Conservation (phyloP, 495 filamentous ascomycete genomes). For the Jackrogersella minutella region DNA sequence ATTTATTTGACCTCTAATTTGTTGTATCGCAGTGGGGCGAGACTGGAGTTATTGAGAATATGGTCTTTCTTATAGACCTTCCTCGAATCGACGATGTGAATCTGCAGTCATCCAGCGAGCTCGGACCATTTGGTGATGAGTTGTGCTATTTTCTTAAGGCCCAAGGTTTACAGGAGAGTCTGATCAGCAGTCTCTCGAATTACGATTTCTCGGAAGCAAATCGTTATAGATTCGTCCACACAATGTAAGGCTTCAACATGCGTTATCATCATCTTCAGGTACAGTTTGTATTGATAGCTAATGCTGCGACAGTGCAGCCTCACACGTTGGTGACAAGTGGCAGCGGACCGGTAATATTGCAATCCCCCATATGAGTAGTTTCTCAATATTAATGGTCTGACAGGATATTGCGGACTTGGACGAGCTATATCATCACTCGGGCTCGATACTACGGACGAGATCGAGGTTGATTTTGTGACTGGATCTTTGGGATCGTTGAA, state of each 20-base stretch:
- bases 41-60: slow-evolving; percentile 80
- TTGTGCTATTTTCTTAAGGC: slow-evolving; percentile 75
- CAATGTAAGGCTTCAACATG: slow-evolving; percentile 59
- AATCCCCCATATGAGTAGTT: background rate
- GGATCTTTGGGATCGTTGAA: slow-evolving; percentile 83
- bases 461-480: slow-evolving; percentile 70
- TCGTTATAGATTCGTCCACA: slow-evolving; percentile 80
- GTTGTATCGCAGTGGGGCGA: slow-evolving; percentile 72
- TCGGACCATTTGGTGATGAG: slow-evolving; percentile 73
- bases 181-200: slow-evolving; percentile 65
- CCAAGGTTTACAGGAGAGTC: slow-evolving; percentile 66
- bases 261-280: background rate
- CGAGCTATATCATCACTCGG: slow-evolving; percentile 66
- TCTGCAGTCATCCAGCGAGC: slow-evolving; percentile 39
- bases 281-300: slow-evolving; percentile 8
- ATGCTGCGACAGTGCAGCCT: slow-evolving; percentile 51
- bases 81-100: slow-evolving; percentile 60
- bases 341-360: slow-evolving; percentile 63
- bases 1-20: background rate
- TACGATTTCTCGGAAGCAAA: slow-evolving; percentile 80
- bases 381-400: background rate
- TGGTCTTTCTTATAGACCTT: slow-evolving; percentile 85
- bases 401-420: slow-evolving; percentile 70
- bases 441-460: slow-evolving; percentile 52
- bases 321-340: slow-evolving; percentile 62